Base-by-base conservation (phyloP, 1,139 yeast species). In the Zhuliangozyma blackwelliae region DNA sequence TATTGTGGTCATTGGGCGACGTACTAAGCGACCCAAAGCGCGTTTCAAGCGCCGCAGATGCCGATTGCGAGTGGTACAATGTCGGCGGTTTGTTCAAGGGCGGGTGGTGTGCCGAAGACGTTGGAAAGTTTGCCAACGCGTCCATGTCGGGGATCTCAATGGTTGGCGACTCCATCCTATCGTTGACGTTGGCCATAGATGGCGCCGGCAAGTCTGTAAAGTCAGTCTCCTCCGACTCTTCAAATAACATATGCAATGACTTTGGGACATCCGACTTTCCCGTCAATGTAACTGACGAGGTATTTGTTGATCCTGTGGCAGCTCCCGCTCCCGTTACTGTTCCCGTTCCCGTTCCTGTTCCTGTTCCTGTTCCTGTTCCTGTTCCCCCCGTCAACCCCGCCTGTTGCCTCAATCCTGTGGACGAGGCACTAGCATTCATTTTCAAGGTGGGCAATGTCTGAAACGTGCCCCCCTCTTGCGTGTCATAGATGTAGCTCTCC, bases 181-280 rank as follows among this genome's bases (percentile, higher is more conserved):
- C 59, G 7, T 38, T 37, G 11, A 39, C 36, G 13, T 32, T 34
- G 10, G 43, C 21, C n/a, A 19, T 25, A 11, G 40, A 30, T 13
- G 40, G 39, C 7, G 36, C 40, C 8, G 36, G 40, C 29, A 31
- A 47, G 23, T 10, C 40, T 5, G 28, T 29, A 9, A 34, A 40
- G 12, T 36, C 39, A 32, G 25, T 46, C 40, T 46, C 48, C n/a
- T 56, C 50, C 27, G 61, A 40, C 33, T 65, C 72, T 45, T 83
- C 89, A 55, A 88, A 88, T 27, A 88, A 63, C 56, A 81, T 80
- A 40, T 82, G 64, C 30, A 88, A 62, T 3, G 94, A 83, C 52
- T 77, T 79, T 0, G 95, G 95, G 0, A 86, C 82, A 36, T 71
- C 81, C 35, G 26, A 29, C 10, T 32, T 27, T 22, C 33, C 36